Evolutionary conservation across 2,329 filamentous ascomycete species (phyloP).

Genomic region (Alternaria angustiovoidea): DNA sequence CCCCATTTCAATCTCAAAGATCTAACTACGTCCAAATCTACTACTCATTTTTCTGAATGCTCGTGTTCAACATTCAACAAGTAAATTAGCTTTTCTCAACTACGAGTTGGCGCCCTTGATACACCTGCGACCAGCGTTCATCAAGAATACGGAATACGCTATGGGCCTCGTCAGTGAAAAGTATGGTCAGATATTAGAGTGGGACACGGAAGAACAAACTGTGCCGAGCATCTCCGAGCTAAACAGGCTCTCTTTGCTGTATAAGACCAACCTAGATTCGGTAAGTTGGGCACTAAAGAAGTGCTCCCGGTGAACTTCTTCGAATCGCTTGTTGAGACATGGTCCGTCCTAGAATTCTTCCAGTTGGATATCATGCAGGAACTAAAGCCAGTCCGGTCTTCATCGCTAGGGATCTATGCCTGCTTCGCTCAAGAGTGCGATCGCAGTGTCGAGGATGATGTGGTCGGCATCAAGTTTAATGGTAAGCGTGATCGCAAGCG

Average conservation of each 20-base stretch:
- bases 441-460: too few relatives aligned
- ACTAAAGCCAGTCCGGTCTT: background rate
- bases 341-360: background rate
- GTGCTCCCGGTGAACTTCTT: background rate
- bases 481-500: too few relatives aligned
- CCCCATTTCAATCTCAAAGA: background rate
- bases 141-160: background rate
- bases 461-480: too few relatives aligned
- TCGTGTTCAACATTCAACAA: background rate
- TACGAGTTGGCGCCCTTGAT: background rate
- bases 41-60: background rate
- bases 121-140: background rate
- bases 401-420: background rate
- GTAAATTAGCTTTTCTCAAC: background rate
- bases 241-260: background rate
- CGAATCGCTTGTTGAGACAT: background rate
- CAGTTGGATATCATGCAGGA: conserved; percentile 1
- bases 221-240: background rate
- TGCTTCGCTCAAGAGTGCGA: too few relatives aligned
- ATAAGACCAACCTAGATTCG: background rate
- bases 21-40: background rate
- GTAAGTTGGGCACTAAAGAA: background rate
- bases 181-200: background rate
- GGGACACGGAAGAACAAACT: background rate
- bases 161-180: background rate